Percentiles rank a stretch among this genome's conserved stretches.
These are phyloP conservation scores for Solanum lignicaule DNA, from an alignment of 257 asterid species.

Conservation along the genomic window DNA sequence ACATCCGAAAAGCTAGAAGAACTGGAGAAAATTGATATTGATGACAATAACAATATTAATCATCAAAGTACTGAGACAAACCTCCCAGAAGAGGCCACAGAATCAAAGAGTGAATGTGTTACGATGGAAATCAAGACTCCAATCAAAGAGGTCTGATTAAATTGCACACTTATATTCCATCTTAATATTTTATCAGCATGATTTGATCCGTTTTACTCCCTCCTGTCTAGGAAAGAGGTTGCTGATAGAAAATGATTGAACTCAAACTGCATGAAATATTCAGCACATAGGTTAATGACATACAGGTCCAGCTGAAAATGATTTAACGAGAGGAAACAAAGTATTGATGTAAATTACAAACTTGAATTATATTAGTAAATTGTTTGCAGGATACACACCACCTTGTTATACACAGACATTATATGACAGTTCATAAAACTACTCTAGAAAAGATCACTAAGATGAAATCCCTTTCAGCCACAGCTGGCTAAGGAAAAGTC, in stretches of 20 bases:
- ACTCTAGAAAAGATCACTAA: neutral
- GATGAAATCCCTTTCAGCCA: neutral
- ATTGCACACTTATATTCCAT: neutral
- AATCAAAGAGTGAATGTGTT: slow-evolving; percentile 4
- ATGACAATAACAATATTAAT: slow-evolving; percentile 4
- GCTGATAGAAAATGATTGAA: neutral
- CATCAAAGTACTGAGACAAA: slow-evolving; percentile 8
- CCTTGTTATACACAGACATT: neutral
- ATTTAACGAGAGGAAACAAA: neutral
- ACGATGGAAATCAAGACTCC: slow-evolving; percentile 12
- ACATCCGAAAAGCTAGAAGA: neutral
- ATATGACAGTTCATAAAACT: neutral
- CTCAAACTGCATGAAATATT: neutral
- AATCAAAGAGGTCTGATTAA: slow-evolving; percentile 21
- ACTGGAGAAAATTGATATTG: neutral
- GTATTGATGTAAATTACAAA: neutral
- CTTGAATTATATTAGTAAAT: neutral
- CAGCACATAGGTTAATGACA: neutral
- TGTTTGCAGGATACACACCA: neutral
- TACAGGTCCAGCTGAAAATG: neutral
- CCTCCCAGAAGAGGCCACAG: slow-evolving; percentile 11
- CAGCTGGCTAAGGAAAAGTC: neutral
- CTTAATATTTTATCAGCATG: neutral
- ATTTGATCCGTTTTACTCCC: neutral
- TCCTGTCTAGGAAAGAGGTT: neutral